Base-by-base conservation (phyloP, 306 rosid species). In the Malus domestica region DNA sequence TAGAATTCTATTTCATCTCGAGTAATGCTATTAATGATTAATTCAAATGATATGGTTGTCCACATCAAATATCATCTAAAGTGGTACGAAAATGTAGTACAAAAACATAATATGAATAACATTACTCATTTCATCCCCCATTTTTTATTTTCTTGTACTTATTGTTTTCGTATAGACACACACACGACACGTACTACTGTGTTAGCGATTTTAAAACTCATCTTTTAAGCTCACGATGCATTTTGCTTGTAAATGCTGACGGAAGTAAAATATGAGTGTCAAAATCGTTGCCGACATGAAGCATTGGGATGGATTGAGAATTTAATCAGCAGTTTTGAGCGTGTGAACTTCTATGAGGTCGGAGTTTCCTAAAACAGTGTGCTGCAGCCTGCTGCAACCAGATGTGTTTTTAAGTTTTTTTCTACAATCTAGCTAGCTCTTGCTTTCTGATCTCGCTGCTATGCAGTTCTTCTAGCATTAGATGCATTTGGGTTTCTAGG, bases 341-440 rank as follows among this genome's bases (percentile, higher is more conserved):
- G 30, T 74, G 71, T 70, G 77, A 83, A 52, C 81, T 78, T 19
- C 25, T 27, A 19, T 71, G 81, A 74, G 82, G 80, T 60, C 38
- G 38, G 55, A 16, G 27, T 76, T 74, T 61, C 80, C 87, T 79
- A 72, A 81, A 88, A 60, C 67, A 54, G 52, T 4, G 80, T 79
- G 83, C 80, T 46, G 52, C 52, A 16, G 54, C 19, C 5, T 27
- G 63, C 45, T 13, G 35, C 40, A 30, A 74, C 71, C 22, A 70
- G 29, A 44, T 70, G 44, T 38, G 35, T 60, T 45, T 45, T 22
- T 4, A 58, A 46, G 19, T 4, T 46, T 2, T 2, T 58, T 22
- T 10, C 23, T 22, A 22, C 14, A 22, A 46, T 46, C 16, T 46
- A 14, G 54, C 54, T 46, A 35, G 40, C 54, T 49, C 55, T 18